Base-by-base conservation (phyloP, 2,329 filamentous ascomycete species). In the Cladosporium oxysporum region DNA sequence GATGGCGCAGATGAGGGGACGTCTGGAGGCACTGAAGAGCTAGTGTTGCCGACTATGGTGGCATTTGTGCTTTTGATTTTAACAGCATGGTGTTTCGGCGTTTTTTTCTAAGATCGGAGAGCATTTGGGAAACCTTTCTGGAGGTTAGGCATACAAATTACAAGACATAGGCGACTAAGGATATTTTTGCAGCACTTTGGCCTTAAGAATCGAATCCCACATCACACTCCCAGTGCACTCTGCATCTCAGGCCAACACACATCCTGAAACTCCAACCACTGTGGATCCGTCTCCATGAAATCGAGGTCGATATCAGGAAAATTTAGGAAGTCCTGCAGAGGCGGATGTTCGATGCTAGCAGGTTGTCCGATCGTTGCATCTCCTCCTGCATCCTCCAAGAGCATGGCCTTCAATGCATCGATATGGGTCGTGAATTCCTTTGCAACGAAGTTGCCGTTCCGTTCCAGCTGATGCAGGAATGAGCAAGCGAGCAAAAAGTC, bases 1-100 rank as follows among this genome's bases (percentile, higher is more conserved):
- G 82, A 87, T 98, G 81, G 90, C 93, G 73, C 91, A 96, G 82
- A 98, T 98, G 95, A 85, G 94, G 76, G 93, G 93, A 71, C 85
- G 94, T 58, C 79, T 99, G 72, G 92, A 98, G 81, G 93, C 93
- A 41, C 80, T 98, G 76, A 91, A 95, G 85, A 97, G 93, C 79
- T 97, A 78, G 84, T 21, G 37, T 26, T 35, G 18, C 26, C 23
- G 26, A 47, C 0, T 6, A 8, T 4, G 59, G 21, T 6, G 8
- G 50, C 31, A 11, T 61, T 61, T 23, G 37, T 61, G 16, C 26
- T 23, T 61, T 26, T 53, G 28, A 21, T 55, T 62, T 44, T 2
- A 49, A 41, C 18, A 62, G 60, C 60, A 62, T 53, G 60, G 60
- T 44, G 60, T 62, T 62, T 18, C 4, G 60, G 60, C 60, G 60